Base-by-base conservation (phyloP, 73 alveolate genomes). In the Urostyla sp. region DNA sequence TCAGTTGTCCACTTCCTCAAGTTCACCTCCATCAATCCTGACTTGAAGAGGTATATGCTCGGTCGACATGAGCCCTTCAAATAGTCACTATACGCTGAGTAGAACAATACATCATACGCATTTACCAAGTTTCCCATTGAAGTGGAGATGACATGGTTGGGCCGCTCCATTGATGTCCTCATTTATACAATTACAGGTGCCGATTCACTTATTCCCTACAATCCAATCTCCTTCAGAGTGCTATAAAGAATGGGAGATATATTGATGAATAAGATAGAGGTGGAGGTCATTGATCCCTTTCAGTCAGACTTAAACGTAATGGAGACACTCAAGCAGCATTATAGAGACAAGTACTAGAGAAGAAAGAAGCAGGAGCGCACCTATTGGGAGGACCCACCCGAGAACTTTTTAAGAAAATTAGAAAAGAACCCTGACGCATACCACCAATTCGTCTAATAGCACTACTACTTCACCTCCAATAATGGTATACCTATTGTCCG, bases 171-270 rank as follows among this genome's bases (percentile, higher is more conserved):
- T n/a, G 80, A 82, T 32, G 87, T 88, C 45, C 69, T 90, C 18
- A 40, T 82, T 0, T 53, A 87, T 30, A 58, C 75, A 0, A 50
- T 91, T 26, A 61, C 58, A 8, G 92, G 93, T 5, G 78, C 54
- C 11, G 91, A 93, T 38, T 67, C 92, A 23, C 69, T 93, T 13
- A 58, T 46, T 8, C 98, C 98, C 28, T 87, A 85, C 58, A 66
- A 76, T 18, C 56, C 53, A n/a, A 92, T 87, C 4, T 81, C 95
- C 2, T 92, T 84, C 82, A 86, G 98, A 75, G 74, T 93, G 13
- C 38, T 93, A 6, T 84, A 85, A 30, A 84, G 92, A 84, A 87
- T 91, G 44, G 98, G 95, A 4, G 94, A 93, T 51, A 89, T 91
- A 21, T 48, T 93, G 11, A 85, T 78, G 80, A 78, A 72, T 48